phyloP scores from a whole-genome alignment of 2,329 filamentous ascomycete genomes.

The Monosporascus cannonballus region DNA sequence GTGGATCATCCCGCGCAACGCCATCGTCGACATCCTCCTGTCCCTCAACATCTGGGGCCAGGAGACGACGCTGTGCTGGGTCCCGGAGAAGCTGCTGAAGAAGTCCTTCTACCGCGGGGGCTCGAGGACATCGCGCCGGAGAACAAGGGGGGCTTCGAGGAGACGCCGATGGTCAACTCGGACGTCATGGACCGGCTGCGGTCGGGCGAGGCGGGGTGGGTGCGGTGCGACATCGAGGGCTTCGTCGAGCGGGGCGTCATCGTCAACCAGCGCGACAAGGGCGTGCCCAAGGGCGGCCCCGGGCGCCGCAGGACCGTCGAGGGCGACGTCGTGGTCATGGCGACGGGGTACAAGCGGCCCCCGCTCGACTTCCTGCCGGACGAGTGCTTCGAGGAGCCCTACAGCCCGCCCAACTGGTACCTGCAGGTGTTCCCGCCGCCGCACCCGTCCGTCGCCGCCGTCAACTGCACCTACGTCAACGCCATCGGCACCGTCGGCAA shows the following conservation, averaged over 20 bases:
- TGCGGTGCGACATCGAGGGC: slow-evolving; percentile 70
- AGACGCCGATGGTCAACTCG: slow-evolving; percentile 83
- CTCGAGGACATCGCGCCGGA: slow-evolving; percentile 66
- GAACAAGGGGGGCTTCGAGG: slow-evolving; percentile 69
- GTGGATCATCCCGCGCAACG: slow-evolving; percentile 81
- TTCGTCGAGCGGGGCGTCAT: slow-evolving; percentile 58
- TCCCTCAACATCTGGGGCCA: slow-evolving; percentile 74
- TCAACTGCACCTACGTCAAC: slow-evolving; percentile 75
- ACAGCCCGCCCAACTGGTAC: slow-evolving; percentile 80
- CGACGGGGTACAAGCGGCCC: slow-evolving; percentile 74
- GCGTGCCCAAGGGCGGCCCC: slow-evolving; percentile 70
- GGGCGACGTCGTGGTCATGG: slow-evolving; percentile 75
- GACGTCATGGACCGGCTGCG: slow-evolving; percentile 73
- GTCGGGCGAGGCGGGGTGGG: slow-evolving; percentile 66
- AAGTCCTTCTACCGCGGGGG: slow-evolving; percentile 80
- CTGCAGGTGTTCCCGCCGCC: slow-evolving; percentile 76
- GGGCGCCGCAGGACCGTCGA: slow-evolving; percentile 60
- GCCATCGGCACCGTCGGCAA: slow-evolving; percentile 80
- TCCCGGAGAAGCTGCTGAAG: slow-evolving; percentile 69
- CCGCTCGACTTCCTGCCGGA: slow-evolving; percentile 67
- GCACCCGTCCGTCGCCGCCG: slow-evolving; percentile 68
- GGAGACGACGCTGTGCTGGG: slow-evolving; percentile 68
- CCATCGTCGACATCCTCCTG: slow-evolving; percentile 66
- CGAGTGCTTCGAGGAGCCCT: slow-evolving; percentile 67
- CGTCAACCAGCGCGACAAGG: slow-evolving; percentile 66